Evolutionary conservation across 2,329 filamentous ascomycete genomes (phyloP), one percentile per base, ranked within the genome.

Genomic region (Fusarium sp.): DNA sequence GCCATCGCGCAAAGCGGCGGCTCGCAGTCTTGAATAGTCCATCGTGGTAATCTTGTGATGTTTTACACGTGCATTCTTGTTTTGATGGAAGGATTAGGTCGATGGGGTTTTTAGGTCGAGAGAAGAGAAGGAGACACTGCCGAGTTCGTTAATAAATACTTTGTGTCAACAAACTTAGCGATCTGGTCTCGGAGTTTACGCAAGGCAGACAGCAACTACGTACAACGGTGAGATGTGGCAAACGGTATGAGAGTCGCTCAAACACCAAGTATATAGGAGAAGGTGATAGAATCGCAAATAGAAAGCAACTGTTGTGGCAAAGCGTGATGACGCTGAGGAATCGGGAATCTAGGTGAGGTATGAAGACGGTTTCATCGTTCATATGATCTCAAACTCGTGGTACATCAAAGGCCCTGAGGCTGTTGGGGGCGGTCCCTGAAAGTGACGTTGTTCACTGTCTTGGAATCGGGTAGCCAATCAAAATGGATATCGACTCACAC

Each of bases 1-100:
- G 73, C 93, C 93, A 62, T 93, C 92, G 61, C 88, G 90, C 84
- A 99, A 89, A 30, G 96, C 96, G 76, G 94, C 92, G 74, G 95
- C 94, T 78, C 94, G 92, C 72, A 99, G 86, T 78, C 91, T 89
- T 38, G 90, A 88, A 77, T 92, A 92, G 80, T 93, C 90, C 90
- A 93, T 93, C 35, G 73, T 78, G 49, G 46, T 30, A 58, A 17
- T 32, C 32, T 48, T 53, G 45, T 63, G 37, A 42, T 35, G 49
- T 42, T 56, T 65, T 71, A 74, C 63, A 41, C 53, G 38, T 37
- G 70, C 74, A 76, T 76, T 67, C 44, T 71, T 67, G 48, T 32
- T 4, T 61, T 14, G 30, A 30, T 26, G 15, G n/a, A 46, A 38
- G 23, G 12, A 26, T 48, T 40, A 33, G 27, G 23, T 27, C 9